Evolutionary conservation across 75 land plant genomes (phyloP).

Genomic region (Pinus tabuliformis): DNA sequence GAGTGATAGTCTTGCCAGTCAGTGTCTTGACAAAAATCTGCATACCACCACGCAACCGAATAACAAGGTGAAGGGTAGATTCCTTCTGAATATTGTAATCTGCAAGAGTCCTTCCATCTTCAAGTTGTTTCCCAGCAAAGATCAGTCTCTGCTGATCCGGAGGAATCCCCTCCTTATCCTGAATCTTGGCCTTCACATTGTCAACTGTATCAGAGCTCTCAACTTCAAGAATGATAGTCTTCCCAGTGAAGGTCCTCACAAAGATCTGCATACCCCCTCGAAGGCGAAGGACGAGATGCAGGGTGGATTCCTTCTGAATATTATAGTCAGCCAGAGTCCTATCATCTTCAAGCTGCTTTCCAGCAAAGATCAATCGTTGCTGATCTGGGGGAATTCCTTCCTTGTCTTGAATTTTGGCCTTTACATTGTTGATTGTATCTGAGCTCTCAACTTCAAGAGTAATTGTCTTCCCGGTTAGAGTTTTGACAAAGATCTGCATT

Average conservation of each 20-base stretch:
- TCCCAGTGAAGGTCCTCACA: background rate
- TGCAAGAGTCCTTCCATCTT: too few relatives aligned
- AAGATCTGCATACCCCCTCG: background rate
- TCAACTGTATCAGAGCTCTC: too few relatives aligned
- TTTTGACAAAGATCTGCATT: background rate
- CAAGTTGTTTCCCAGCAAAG: too few relatives aligned
- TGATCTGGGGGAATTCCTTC: slow-evolving; percentile 12
- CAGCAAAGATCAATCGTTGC: background rate
- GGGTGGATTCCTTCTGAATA: too few relatives aligned
- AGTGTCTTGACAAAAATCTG: slow-evolving; percentile 4
- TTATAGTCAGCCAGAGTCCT: background rate
- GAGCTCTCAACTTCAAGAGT: slow-evolving; percentile 8
- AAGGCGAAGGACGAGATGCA: too few relatives aligned
- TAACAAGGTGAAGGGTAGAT: too few relatives aligned
- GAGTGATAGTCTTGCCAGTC: background rate
- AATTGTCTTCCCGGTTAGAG: background rate
- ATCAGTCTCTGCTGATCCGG: too few relatives aligned
- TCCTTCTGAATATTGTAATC: too few relatives aligned
- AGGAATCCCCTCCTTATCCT: too few relatives aligned
- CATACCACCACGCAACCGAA: background rate
- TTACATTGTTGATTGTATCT: slow-evolving; percentile 6
- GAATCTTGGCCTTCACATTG: too few relatives aligned
- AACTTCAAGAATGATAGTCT: background rate
- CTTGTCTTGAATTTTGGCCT: slow-evolving; percentile 6
- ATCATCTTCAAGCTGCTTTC: background rate